A percentile compares a stretch with the other conserved stretches of the same genome.
phyloP scores from a whole-genome alignment of 805 yeast species.

The Naumovozyma castellii region DNA sequence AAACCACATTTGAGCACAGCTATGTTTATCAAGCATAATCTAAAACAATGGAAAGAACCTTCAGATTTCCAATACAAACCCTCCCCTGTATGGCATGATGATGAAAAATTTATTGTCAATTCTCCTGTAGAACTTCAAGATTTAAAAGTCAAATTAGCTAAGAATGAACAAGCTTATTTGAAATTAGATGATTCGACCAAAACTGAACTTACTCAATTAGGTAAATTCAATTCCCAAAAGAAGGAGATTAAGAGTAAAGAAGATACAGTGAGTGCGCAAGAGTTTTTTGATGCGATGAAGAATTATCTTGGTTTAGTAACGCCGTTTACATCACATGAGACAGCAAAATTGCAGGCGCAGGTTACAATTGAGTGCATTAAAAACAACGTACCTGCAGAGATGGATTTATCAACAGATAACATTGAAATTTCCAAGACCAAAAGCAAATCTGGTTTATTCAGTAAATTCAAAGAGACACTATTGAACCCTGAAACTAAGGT shows the following conservation, averaged over 20 bases:
- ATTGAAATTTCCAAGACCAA: constrained; percentile 37
- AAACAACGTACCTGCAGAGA: constrained; percentile 61
- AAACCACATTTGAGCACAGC: constrained; percentile 66
- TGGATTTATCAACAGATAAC: constrained; percentile 53
- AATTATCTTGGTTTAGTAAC: constrained; percentile 46
- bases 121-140: constrained; percentile 49
- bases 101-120: constrained; percentile 57
- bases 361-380: constrained; percentile 89
- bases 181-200: constrained; percentile 26
- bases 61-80: constrained; percentile 78
- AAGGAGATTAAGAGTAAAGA: constrained; percentile 36
- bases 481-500: constrained; percentile 2
- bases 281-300: constrained; percentile 35
- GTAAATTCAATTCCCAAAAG: constrained; percentile 24
- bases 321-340: constrained; percentile 64
- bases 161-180: constrained; percentile 27
- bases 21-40: constrained; percentile 88
- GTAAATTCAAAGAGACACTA: constrained; percentile 21
- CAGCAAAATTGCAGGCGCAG: constrained; percentile 61
- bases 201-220: constrained; percentile 26
- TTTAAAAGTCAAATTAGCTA: constrained; percentile 43
- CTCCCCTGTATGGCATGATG: constrained; percentile 94
- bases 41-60: constrained; percentile 73
- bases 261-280: constrained; percentile 34
- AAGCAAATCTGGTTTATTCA: constrained; percentile 54